Evolutionary conservation across 805 yeast species (phyloP), one percentile per base, ranked within the genome.

Genomic region (Metschnikowia picachoensis): DNA sequence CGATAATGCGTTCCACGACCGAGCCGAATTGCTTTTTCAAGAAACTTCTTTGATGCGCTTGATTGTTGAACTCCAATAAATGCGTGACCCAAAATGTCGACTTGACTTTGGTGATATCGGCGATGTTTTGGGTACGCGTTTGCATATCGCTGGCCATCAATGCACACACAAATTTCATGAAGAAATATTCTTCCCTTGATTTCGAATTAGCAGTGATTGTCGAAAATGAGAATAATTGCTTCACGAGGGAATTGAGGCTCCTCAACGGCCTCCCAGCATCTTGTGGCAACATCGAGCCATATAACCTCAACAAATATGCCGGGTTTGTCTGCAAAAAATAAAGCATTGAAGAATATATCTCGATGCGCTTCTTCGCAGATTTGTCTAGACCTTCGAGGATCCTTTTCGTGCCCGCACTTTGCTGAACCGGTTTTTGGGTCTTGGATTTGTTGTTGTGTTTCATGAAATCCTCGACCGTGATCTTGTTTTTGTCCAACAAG

Each of bases 251-350:
- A 27, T 62, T 62, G 29, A 71, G 55, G 16, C 59, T 60, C 37
- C 54, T 57, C 39, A 49, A 49, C 34, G 53, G 53, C 14, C 28
- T 30, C 17, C 29, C 43, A 31, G 40, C 37, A 34, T 45, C 48
- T n/a, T 39, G 44, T 43, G 57, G 61, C 49, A 40, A 54, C 28
- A 67, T 62, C 9, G 63, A 56, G 13, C 68, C 62, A 45, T 80
- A 77, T 31, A 88, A 62, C 12, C 80, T 66, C 2, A 82, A 72
- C 59, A 91, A 74, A 58, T 92, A 92, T 0, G 64, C 61, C 0
- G 96, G 87, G 57, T 87, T 88, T 0, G 95, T 86, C 61, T 94
- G 98, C 37, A 94, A 64, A 25, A 92, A 66, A 59, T 85, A 94
- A 55, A 94, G 83, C 42, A 92, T 60, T 17, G 87, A 85, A 56